Base-by-base conservation (phyloP, 768 basidiomycete genomes). In the Obba rivulosa region DNA sequence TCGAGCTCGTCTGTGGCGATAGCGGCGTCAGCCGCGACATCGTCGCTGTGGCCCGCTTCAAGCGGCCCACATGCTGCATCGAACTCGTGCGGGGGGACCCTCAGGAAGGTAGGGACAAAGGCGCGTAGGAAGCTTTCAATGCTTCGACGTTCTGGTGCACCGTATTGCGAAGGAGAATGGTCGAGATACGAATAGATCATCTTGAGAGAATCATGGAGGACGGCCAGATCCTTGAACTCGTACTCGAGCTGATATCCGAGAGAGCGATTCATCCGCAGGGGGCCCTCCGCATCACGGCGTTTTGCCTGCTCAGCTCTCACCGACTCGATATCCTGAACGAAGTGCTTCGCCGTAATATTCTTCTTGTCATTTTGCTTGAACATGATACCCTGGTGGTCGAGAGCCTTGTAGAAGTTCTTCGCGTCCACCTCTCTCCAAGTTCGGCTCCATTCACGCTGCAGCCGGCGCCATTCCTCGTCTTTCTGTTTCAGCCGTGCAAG, bases 291-390 rank as follows among this genome's bases (percentile, higher is more conserved):
- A 11, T 59, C 62, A 39, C 59, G 55, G 41, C 62, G 59, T 48
- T 69, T 69, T 28, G 73, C 59, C 63, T 92, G 87, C 49, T 75
- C 73, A 25, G 75, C 74, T 61, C 82, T 83, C 53, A 81, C 69
- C 44, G 66, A 57, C 63, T 93, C 91, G 57, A 94, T 85, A 47
- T 94, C 86, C 24, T 69, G 73, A 24, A 92, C 82, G 59, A 95
- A 89, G 54, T 83, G 70, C 62, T 91, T 93, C 37, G 87, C 76
- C 7, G 87, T 92, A 61, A 93, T 87, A 50, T 76, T 79, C 68
- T 91, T 91, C 79, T 97, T 97, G 75, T 99, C 96, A 65, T 92
- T 94, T 49, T 77, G 76, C 72, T 97, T 98, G 81, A 95, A 96
- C 50, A 77, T 81, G 65, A 90, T 88, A 16, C 92, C 94, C 65